These are phyloP conservation scores for Trifolium subterraneum DNA, from an alignment of 306 rosid species.

Conservation along the genomic window DNA sequence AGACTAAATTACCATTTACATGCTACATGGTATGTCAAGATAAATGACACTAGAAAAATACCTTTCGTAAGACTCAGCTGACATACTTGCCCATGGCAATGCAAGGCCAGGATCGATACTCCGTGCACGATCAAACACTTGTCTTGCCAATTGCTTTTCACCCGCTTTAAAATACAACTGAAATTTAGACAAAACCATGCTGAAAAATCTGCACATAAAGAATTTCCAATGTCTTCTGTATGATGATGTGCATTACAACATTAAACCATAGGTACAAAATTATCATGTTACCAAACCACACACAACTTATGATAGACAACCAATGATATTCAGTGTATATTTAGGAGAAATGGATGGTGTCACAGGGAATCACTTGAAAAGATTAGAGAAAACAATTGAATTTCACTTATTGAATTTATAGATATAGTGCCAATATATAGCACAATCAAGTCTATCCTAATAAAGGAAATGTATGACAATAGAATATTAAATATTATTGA, in stretches of 20 bases:
- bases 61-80: conserved; percentile 73
- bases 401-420: not conserved
- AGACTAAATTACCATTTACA: conserved; percentile 19
- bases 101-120: conserved; percentile 94
- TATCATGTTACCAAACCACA: conserved; percentile 2
- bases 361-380: not conserved
- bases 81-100: conserved; percentile 98
- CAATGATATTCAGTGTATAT: not conserved
- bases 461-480: not conserved
- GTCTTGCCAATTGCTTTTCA: conserved; percentile 73
- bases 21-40: conserved; percentile 24
- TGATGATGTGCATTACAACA: not conserved
- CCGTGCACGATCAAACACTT: conserved; percentile 88
- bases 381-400: not conserved
- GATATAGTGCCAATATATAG: not conserved
- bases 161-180: conserved; percentile 75
- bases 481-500: not conserved
- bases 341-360: not conserved
- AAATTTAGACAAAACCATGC: conserved; percentile 22
- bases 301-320: not conserved
- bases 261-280: not conserved
- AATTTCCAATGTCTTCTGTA: conserved; percentile 1
- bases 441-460: not conserved
- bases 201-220: conserved; percentile 14
- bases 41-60: conserved; percentile 40